These are phyloP conservation scores for Gaertneriomyces sp. DNA, from an alignment of 192 early-diverging fungal genomes.

Conservation along the genomic window DNA sequence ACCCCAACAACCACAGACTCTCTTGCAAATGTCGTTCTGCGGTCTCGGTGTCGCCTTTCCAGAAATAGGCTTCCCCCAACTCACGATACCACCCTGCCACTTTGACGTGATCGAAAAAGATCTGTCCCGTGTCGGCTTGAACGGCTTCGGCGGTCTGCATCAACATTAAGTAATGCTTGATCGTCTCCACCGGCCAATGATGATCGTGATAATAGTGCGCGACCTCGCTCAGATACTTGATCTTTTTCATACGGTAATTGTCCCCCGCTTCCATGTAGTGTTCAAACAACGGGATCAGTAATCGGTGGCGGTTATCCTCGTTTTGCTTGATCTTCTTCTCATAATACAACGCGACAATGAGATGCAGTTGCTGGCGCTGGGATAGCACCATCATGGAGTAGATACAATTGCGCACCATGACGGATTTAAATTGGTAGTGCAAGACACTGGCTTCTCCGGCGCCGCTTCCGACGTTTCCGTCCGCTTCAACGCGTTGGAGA, in stretches of 20 bases:
- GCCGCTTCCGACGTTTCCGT: conserved; percentile 3
- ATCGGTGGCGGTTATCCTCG: conserved; percentile 26
- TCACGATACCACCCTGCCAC: conserved; percentile 46
- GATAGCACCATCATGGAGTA: conserved; percentile 48
- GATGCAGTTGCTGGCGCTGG: conserved; percentile 49
- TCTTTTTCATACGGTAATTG: conserved; percentile 32
- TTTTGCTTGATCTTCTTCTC: conserved; percentile 39
- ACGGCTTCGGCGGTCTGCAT: conserved; percentile 23
- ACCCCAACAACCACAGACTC: conserved; percentile 32
- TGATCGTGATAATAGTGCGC: conserved; percentile 43
- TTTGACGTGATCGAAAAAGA: conserved; percentile 23
- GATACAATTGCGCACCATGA: conserved; percentile 49
- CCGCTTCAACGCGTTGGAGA: conserved; percentile 30
- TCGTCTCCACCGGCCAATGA: conserved; percentile 35
- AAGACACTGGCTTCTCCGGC: conserved; percentile 1
- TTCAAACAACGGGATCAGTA: conserved; percentile 46
- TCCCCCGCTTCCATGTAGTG: conserved; percentile 47
- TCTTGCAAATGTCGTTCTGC: conserved; percentile 37
- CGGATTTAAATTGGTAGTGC: conserved; percentile 45
- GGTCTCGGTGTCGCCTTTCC: conserved; percentile 22
- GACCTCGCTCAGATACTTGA: conserved; percentile 42
- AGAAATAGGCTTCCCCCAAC: conserved; percentile 47
- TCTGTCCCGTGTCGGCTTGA: conserved; percentile 12
- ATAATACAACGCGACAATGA: conserved; percentile 41
- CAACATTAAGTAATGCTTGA: conserved; percentile 44